Evolutionary conservation across 192 early-diverging fungal species (phyloP).

Genomic region (Pilaira anomala): DNA sequence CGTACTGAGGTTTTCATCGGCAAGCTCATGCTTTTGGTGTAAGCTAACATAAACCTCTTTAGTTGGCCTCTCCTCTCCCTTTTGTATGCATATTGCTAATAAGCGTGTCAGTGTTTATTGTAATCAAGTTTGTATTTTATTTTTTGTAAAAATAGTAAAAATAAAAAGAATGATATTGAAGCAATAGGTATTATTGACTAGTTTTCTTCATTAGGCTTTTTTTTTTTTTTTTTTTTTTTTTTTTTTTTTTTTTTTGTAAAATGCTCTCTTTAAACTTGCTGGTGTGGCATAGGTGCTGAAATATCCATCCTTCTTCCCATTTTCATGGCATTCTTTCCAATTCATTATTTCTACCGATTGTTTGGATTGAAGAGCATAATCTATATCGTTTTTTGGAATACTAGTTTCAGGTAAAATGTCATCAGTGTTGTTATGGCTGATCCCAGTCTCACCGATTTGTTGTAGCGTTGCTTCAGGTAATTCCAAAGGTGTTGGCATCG

Average conservation of each 20-base stretch:
- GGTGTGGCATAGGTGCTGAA: neutral
- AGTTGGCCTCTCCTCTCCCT: neutral
- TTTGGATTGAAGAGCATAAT: neutral
- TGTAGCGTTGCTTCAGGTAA: neutral
- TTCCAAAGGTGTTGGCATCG: neutral
- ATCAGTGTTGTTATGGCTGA: neutral
- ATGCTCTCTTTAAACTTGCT: neutral
- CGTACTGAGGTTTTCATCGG: neutral
- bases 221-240: too few species aligned
- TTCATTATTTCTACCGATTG: neutral
- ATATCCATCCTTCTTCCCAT: neutral
- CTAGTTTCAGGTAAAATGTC: neutral
- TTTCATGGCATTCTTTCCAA: neutral
- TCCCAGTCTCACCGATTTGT: neutral
- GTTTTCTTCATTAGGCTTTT: neutral
- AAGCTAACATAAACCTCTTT: neutral
- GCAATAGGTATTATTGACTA: constrained; percentile 1
- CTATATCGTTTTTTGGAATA: neutral
- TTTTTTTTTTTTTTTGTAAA: constrained; percentile 4
- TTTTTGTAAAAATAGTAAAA: constrained; percentile 2
- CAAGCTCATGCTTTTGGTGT: neutral
- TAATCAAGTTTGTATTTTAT: neutral
- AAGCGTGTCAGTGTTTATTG: neutral
- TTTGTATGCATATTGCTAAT: neutral
- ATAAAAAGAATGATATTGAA: neutral